Conservation (phyloP, 129 eudicot species). For the Artemisia argyi region DNA sequence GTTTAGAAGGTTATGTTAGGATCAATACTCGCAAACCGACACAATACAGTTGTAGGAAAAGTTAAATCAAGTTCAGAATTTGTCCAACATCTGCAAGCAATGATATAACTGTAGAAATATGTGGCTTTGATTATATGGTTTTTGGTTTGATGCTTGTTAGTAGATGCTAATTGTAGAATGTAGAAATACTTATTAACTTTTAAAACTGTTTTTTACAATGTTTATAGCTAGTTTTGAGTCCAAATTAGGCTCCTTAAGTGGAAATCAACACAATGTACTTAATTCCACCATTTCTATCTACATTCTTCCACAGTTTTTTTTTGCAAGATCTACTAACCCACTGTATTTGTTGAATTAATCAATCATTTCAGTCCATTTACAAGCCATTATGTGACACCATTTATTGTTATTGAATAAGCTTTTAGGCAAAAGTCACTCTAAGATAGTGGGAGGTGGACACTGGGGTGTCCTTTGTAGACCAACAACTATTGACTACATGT, state of each 20-base stretch:
- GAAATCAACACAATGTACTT: conserved; percentile 21
- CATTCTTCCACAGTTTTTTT: background rate
- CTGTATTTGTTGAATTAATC: background rate
- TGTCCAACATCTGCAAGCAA: too few relatives aligned
- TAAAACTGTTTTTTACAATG: background rate
- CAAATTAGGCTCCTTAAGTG: conserved; percentile 9
- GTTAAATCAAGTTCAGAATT: background rate
- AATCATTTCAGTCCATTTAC: background rate
- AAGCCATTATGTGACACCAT: background rate
- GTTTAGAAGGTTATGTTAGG: background rate
- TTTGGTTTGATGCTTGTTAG: background rate
- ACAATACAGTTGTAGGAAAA: background rate
- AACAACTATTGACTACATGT: conserved; percentile 25
- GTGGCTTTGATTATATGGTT: conserved; percentile 3
- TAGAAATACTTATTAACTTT: background rate
- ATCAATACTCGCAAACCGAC: conserved; percentile 10
- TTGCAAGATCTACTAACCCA: conserved; percentile 12
- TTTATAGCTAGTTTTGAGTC: background rate
- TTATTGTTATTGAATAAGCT: conserved; percentile 22
- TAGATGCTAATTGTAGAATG: background rate
- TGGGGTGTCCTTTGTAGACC: background rate
- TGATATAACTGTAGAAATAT: background rate
- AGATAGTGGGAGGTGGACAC: conserved; percentile 4
- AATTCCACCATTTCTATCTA: conserved; percentile 3
- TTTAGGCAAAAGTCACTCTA: background rate